Evolutionary conservation across 2,329 filamentous ascomycete genomes (phyloP).

Genomic region (Mycocentrospora acerina): DNA sequence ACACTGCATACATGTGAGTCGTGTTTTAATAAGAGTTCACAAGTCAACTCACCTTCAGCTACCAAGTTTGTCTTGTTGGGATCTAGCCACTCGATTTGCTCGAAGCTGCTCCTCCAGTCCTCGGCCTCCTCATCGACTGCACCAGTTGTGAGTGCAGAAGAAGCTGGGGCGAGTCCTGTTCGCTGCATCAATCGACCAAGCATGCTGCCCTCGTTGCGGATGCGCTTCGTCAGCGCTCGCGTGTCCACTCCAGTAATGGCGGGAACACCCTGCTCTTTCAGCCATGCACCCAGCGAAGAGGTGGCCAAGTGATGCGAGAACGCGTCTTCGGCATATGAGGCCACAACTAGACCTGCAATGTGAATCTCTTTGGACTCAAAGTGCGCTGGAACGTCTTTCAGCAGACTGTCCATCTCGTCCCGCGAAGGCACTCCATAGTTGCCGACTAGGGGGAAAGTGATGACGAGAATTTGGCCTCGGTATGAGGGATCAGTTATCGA

Average conservation of each 20-base stretch:
- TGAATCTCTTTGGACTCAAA: slow-evolving; percentile 94
- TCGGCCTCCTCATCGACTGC: slow-evolving; percentile 27
- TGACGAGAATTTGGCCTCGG: slow-evolving; percentile 89
- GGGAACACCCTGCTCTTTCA: slow-evolving; percentile 92
- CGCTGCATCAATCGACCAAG: slow-evolving; percentile 84
- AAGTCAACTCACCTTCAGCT: slow-evolving; percentile 73
- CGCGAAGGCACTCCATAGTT: slow-evolving; percentile 96
- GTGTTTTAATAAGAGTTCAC: slow-evolving; percentile 1
- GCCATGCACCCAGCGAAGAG: slow-evolving; percentile 89
- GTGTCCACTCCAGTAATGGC: slow-evolving; percentile 97
- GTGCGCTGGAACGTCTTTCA: slow-evolving; percentile 83
- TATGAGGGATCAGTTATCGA: slow-evolving; percentile 86
- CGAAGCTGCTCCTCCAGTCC: slow-evolving; percentile 63
- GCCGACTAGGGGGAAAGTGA: slow-evolving; percentile 92
- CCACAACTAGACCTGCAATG: slow-evolving; percentile 85
- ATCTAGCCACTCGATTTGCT: slow-evolving; percentile 83
- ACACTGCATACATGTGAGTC: slow-evolving; percentile 63
- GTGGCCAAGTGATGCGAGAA: slow-evolving; percentile 91
- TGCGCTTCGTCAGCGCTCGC: slow-evolving; percentile 87
- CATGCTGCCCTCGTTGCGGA: slow-evolving; percentile 94
- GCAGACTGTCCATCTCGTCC: slow-evolving; percentile 79
- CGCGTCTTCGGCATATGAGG: slow-evolving; percentile 90
- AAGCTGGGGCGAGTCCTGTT: slow-evolving; percentile 48
- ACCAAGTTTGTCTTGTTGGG: slow-evolving; percentile 93
- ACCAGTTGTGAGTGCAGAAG: slow-evolving; percentile 42